A percentile compares a stretch with the other conserved stretches of the same genome.
phyloP scores from a whole-genome alignment of 179 eudicot genomes.

The Silene vulgaris region DNA sequence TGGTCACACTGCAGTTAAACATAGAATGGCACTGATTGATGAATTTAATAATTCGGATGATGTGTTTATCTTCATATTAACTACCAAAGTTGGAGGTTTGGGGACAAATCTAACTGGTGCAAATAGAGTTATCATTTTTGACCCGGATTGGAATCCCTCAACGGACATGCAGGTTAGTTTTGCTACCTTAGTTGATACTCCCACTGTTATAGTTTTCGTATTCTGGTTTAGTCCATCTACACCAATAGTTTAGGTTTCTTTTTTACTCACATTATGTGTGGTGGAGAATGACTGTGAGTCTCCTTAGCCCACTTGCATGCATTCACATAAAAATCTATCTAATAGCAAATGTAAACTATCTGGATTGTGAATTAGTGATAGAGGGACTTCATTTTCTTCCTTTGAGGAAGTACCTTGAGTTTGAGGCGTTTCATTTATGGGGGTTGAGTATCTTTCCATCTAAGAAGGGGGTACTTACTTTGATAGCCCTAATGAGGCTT shows the following conservation, averaged over 20 bases:
- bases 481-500: neutral
- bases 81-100: constrained; percentile 94
- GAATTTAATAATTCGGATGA: constrained; percentile 78
- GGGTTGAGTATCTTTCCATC: neutral
- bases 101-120: constrained; percentile 98
- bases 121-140: constrained; percentile 89
- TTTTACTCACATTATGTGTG: neutral
- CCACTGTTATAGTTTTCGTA: neutral
- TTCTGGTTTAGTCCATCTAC: neutral
- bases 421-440: neutral
- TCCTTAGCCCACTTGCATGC: neutral
- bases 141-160: constrained; percentile 99
- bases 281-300: neutral
- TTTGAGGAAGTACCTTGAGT: constrained; percentile 12
- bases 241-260: neutral
- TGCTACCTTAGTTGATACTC: neutral
- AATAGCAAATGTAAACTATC: neutral
- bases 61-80: constrained; percentile 73
- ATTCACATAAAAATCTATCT: neutral
- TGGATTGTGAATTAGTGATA: no score
- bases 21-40: constrained; percentile 87
- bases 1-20: constrained; percentile 80
- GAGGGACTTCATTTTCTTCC: neutral
- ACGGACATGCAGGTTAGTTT: constrained; percentile 87
- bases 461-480: no score